These are phyloP conservation scores for Plasmodium ovale DNA, from an alignment of 169 alveolate species.

Conservation along the genomic window DNA sequence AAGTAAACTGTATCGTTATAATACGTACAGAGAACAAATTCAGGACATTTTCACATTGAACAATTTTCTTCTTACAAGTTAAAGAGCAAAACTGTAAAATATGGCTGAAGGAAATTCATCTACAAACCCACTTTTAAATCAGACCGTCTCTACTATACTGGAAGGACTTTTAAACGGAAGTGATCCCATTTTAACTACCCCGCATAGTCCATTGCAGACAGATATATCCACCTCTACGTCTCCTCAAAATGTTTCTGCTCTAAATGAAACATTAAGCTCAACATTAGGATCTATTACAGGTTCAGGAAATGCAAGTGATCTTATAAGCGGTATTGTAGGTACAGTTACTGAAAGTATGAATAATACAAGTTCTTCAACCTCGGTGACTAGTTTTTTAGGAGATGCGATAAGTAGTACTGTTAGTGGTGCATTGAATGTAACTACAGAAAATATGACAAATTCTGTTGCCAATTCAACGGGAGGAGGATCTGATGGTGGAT, in stretches of 20 bases:
- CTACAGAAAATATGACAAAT: too few species aligned
- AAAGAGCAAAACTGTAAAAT: conserved; percentile 3
- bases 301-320: neutral
- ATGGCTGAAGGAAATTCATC: conserved; percentile 16
- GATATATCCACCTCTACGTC: too few species aligned
- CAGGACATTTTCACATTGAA: neutral
- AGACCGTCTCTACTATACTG: neutral
- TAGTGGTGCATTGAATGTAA: neutral
- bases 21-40: neutral
- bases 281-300: neutral
- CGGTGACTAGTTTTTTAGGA: neutral
- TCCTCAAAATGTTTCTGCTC: too few species aligned
- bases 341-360: too few species aligned
- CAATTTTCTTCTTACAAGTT: neutral
- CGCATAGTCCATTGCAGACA: too few species aligned
- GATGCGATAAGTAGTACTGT: neutral
- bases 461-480: neutral
- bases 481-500: too few species aligned
- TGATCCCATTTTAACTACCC: neutral
- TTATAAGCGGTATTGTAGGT: neutral
- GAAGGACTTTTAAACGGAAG: neutral
- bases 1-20: neutral
- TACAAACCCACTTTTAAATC: neutral
- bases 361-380: too few species aligned
- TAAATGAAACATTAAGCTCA: neutral